Percentiles rank a stretch among this genome's conserved stretches.
Conservation (phyloP, 2,329 filamentous ascomycete genomes). For the Neoascochyta sp. region DNA sequence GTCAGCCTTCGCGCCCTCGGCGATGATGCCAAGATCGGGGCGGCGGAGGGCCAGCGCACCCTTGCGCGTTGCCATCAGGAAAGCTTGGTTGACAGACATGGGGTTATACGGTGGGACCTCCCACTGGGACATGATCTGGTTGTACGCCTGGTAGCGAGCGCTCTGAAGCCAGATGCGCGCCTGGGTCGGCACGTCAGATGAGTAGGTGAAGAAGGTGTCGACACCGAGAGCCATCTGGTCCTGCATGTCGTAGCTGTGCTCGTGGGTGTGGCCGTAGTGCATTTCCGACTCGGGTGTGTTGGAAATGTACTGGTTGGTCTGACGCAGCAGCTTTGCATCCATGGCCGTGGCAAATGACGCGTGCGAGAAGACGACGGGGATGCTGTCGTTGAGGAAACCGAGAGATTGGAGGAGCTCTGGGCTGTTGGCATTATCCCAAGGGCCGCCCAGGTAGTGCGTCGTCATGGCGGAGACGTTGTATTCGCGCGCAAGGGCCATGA, state of each 20-base stretch:
- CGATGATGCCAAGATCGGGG: slow-evolving; percentile 51
- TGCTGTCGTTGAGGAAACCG: slow-evolving; percentile 41
- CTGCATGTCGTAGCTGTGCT: slow-evolving; percentile 41
- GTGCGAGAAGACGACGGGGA: slow-evolving; percentile 54
- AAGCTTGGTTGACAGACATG: slow-evolving; percentile 55
- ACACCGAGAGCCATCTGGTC: slow-evolving; percentile 55
- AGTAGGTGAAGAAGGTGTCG: slow-evolving; percentile 55
- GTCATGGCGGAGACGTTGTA: slow-evolving; percentile 42
- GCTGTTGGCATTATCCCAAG: no score
- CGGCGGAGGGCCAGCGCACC: slow-evolving; percentile 52
- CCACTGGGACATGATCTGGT: slow-evolving; percentile 41
- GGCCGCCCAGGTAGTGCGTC: slow-evolving; percentile 24
- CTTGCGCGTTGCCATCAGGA: slow-evolving; percentile 52
- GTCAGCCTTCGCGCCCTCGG: slow-evolving; percentile 52
- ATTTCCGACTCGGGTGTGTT: slow-evolving; percentile 59
- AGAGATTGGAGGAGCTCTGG: slow-evolving; percentile 27
- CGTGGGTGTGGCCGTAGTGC: slow-evolving; percentile 56
- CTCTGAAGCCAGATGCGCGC: slow-evolving; percentile 55
- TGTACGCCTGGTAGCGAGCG: slow-evolving; percentile 31
- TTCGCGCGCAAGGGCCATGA: slow-evolving; percentile 5
- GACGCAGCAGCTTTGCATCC: slow-evolving; percentile 45
- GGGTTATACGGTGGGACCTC: slow-evolving; percentile 48
- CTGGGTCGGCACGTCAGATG: slow-evolving; percentile 45
- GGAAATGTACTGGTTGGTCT: slow-evolving; percentile 52
- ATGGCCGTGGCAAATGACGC: slow-evolving; percentile 44